Evolutionary conservation across 106 monocot genomes (phyloP), one percentile per base, ranked within the genome.

Genomic region (Iris macrosiphon): DNA sequence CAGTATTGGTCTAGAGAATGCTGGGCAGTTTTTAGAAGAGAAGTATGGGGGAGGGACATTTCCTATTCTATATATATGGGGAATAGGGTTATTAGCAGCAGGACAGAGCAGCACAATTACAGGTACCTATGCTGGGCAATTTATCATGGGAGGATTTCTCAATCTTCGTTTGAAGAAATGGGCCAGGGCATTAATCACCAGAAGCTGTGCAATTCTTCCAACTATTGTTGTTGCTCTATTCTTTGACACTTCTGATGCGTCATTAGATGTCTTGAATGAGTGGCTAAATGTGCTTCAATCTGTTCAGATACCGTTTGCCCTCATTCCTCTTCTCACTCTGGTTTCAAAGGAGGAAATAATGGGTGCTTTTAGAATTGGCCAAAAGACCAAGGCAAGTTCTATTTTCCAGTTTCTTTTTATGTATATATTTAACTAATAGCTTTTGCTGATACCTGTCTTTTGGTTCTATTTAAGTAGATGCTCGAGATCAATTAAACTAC

Each of bases 81-180:
- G 81, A n/a, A 75, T 90, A 45, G 90, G 90, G 2, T 65, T 90
- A 31, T 47, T 90, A 57, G 90, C 90, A 51, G 77, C 90, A 32
- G 90, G 90, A 31, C 90, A 90, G 64, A 90, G 90, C 49, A 90
- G 90, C 55, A 90, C 90, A 30, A 85, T 90, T 16, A 90, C 90
- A 16, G 90, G 93, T 14, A 90, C 90, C 6, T 90, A 90, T 68
- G 81, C 85, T 39, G 90, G 90, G 6, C 90, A 90, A 31, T 90
- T 90, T 62, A 85, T 90, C 56, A 90, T 90, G 90, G 78, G 90
- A 31, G 90, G 90, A 26, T 90, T 90, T 70, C 70, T 90, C 9
- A 77, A 85, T 72, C 77, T 90, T 27, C 74, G 75, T 29, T 48
- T 90, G 61, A 90, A 90, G 66, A 90, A 90, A 59, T 90, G 90